Evolutionary conservation across 306 rosid genomes (phyloP).

Genomic region (cucumber (Cucumis sativus)): DNA sequence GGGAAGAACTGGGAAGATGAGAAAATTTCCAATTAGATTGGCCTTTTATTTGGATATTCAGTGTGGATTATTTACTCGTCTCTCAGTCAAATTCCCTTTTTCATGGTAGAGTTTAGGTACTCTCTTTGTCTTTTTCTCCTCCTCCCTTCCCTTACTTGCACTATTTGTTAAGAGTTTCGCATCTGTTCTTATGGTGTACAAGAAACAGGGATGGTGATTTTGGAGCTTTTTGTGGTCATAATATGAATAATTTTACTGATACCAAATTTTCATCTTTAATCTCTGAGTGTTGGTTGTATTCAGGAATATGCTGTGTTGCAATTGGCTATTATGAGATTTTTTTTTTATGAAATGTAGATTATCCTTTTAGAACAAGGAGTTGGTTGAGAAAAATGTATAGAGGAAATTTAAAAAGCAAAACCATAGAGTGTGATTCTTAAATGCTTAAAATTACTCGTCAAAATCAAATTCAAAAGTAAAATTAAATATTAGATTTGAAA

Average conservation of each 20-base stretch:
- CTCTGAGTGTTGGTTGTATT: background rate
- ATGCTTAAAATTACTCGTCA: too few relatives aligned
- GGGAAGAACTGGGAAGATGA: background rate
- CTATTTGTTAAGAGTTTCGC: background rate
- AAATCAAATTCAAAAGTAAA: too few relatives aligned
- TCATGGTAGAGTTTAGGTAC: background rate
- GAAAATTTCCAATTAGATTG: background rate
- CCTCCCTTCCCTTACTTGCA: background rate
- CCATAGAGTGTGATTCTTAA: too few relatives aligned
- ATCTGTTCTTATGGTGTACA: background rate
- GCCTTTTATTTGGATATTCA: background rate
- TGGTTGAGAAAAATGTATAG: too few relatives aligned
- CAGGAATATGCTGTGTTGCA: background rate
- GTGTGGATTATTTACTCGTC: background rate
- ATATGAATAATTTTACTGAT: conserved; percentile 1
- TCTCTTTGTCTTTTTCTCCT: background rate
- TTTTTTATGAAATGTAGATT: too few relatives aligned
- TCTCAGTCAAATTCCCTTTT: background rate
- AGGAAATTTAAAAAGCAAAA: too few relatives aligned
- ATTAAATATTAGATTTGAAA: too few relatives aligned
- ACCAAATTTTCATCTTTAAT: background rate
- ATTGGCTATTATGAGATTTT: too few relatives aligned
- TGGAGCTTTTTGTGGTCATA: conserved; percentile 3
- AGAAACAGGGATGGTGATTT: conserved; percentile 1
- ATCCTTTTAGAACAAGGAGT: too few relatives aligned